Percentiles rank a stretch among this genome's conserved stretches.
These are phyloP conservation scores for Apiospora pterosperma DNA, from an alignment of 2,329 filamentous ascomycete species.

Conservation along the genomic window DNA sequence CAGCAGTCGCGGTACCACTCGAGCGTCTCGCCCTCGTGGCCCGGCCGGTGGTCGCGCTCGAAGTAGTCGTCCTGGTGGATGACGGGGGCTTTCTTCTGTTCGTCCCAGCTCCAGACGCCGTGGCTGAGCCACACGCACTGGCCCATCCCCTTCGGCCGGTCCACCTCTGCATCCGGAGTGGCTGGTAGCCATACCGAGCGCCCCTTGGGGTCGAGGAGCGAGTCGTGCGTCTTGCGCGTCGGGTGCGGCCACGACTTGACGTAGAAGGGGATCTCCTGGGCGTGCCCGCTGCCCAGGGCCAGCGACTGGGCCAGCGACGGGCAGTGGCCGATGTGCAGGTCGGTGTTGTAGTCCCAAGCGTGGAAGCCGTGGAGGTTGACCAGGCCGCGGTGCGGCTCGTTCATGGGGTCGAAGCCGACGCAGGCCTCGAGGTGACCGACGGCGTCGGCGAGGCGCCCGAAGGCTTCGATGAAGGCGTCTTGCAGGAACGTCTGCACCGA, in stretches of 20 bases:
- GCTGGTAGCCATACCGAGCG: conserved; percentile 30
- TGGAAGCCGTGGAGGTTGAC: conserved; percentile 36
- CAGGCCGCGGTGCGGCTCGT: conserved; percentile 39
- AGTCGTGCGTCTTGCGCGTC: conserved; percentile 32
- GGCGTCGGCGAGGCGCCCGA: conserved; percentile 31
- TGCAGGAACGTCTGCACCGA: conserved; percentile 29
- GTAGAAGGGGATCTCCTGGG: conserved; percentile 34
- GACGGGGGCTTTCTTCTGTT: conserved; percentile 21
- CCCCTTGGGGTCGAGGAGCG: conserved; percentile 32
- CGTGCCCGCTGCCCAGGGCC: conserved; percentile 36
- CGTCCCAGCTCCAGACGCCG: conserved; percentile 35
- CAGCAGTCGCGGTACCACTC: conserved; percentile 42
- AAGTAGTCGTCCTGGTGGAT: conserved; percentile 32
- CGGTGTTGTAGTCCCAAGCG: conserved; percentile 39
- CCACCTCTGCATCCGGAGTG: conserved; percentile 2
- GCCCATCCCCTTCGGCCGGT: conserved; percentile 25
- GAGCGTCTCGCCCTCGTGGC: conserved; percentile 28
- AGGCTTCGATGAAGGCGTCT: conserved; percentile 30
- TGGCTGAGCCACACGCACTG: conserved; percentile 37
- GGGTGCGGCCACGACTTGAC: conserved; percentile 40
- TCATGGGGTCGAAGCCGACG: conserved; percentile 39
- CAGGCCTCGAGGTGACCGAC: conserved; percentile 29
- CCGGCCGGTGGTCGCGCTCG: conserved; percentile 34
- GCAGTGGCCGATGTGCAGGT: conserved; percentile 38
- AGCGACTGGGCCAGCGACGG: conserved; percentile 34